These are phyloP conservation scores for Stereum hirsutum DNA, from an alignment of 1,284 basidiomycete genomes.

Conservation along the genomic window DNA sequence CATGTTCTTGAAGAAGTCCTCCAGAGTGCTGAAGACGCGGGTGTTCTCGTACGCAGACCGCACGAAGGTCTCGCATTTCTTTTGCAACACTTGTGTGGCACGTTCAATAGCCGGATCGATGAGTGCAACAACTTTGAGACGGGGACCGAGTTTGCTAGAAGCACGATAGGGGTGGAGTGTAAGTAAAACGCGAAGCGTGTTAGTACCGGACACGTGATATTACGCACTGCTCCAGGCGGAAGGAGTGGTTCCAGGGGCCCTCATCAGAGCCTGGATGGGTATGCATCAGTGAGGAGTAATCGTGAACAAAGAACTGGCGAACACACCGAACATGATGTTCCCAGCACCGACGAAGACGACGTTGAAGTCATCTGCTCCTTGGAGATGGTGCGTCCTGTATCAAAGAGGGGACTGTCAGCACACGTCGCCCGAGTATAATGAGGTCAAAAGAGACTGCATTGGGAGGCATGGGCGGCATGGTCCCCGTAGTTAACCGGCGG, in stretches of 20 bases:
- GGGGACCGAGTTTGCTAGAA: slow-evolving; percentile 85
- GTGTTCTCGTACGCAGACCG: slow-evolving; percentile 90
- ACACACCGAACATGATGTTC: slow-evolving; percentile 87
- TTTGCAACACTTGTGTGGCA: slow-evolving; percentile 72
- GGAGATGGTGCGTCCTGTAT: slow-evolving; percentile 42
- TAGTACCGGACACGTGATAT: too few species aligned
- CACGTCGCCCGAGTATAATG: background rate
- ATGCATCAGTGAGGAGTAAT: background rate
- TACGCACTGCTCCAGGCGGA: slow-evolving; percentile 84
- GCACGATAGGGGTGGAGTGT: slow-evolving; percentile 11
- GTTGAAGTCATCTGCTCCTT: slow-evolving; percentile 70
- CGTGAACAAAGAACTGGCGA: background rate
- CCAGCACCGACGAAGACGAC: slow-evolving; percentile 89
- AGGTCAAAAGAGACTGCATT: background rate
- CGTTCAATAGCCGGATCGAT: slow-evolving; percentile 88
- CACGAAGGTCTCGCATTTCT: slow-evolving; percentile 94
- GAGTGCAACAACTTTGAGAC: slow-evolving; percentile 92
- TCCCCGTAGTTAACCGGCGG: too few species aligned
- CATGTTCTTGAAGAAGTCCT: slow-evolving; percentile 78
- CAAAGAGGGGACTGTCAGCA: background rate
- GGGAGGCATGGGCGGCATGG: background rate
- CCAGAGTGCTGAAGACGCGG: slow-evolving; percentile 79
- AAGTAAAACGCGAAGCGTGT: slow-evolving; percentile 1
- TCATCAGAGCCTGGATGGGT: slow-evolving; percentile 59
- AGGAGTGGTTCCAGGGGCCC: slow-evolving; percentile 91